A percentile compares a stretch with the other conserved stretches of the same genome.
Conservation (phyloP, 2,329 filamentous ascomycete species). For the Niveomyces coronatus region DNA sequence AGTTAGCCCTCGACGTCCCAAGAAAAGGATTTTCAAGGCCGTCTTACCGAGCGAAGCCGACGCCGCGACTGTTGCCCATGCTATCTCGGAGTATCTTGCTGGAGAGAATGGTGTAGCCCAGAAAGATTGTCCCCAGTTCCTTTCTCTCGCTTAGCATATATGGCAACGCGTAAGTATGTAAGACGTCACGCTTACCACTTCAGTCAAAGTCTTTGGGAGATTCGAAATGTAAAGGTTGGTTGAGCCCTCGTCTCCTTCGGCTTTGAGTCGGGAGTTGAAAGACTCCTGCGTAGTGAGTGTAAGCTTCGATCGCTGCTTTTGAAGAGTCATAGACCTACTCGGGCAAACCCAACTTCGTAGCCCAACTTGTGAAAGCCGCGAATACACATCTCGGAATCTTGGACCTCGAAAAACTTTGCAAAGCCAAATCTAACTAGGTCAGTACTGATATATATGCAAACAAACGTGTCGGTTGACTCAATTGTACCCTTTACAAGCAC, state of each 20-base stretch:
- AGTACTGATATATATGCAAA: slow-evolving; percentile 18
- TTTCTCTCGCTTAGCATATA: slow-evolving; percentile 21
- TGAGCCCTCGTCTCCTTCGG: slow-evolving; percentile 77
- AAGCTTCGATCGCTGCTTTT: slow-evolving; percentile 1
- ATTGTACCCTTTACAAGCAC: slow-evolving; percentile 86
- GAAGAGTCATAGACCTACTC: slow-evolving; percentile 44
- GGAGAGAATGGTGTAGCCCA: slow-evolving; percentile 74
- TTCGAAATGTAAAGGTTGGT: slow-evolving; percentile 99
- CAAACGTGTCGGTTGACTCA: too few relatives aligned
- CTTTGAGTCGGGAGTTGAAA: slow-evolving; percentile 96
- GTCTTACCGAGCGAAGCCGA: slow-evolving; percentile 87
- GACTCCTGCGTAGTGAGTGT: slow-evolving; percentile 56
- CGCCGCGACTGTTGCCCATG: slow-evolving; percentile 87
- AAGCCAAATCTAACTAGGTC: slow-evolving; percentile 86
- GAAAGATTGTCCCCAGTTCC: slow-evolving; percentile 71
- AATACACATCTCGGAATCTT: slow-evolving; percentile 91
- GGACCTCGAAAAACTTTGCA: slow-evolving; percentile 82
- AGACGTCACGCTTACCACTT: slow-evolving; percentile 48
- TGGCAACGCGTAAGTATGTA: neutral
- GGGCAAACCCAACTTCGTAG: slow-evolving; percentile 95
- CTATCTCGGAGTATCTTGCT: slow-evolving; percentile 90
- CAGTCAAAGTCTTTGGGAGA: slow-evolving; percentile 82
- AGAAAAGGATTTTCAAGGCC: neutral
- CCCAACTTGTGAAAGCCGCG: slow-evolving; percentile 88
- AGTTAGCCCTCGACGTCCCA: slow-evolving; percentile 15